These are phyloP conservation scores for Epichloe brachyelytri DNA, from an alignment of 2,329 filamentous ascomycete species.

Conservation along the genomic window DNA sequence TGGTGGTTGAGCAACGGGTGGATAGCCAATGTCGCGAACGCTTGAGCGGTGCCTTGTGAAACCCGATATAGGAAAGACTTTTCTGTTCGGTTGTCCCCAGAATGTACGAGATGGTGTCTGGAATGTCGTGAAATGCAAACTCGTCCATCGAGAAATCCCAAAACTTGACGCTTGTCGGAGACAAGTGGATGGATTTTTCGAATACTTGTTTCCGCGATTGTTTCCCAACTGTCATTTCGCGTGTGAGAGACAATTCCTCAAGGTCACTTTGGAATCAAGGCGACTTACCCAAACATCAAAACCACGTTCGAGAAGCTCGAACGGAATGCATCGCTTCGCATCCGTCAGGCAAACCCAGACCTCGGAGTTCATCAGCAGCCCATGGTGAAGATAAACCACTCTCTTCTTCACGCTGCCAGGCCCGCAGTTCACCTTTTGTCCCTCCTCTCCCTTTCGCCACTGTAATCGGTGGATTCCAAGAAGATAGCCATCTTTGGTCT, in stretches of 20 bases:
- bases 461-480: constrained; percentile 80
- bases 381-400: constrained; percentile 90
- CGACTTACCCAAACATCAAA: constrained; percentile 83
- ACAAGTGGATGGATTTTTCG: constrained; percentile 76
- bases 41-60: constrained; percentile 96
- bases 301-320: constrained; percentile 75
- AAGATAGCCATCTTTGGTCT: constrained; percentile 87
- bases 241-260: neutral
- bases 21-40: constrained; percentile 85
- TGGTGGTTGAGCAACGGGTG: constrained; percentile 86
- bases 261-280: neutral
- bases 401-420: constrained; percentile 59
- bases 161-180: constrained; percentile 65
- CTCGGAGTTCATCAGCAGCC: constrained; percentile 95
- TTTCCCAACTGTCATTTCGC: constrained; percentile 60
- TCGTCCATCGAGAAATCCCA: constrained; percentile 99
- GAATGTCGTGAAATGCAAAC: constrained; percentile 95
- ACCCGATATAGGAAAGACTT: constrained; percentile 89
- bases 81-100: constrained; percentile 69
- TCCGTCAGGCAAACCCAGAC: constrained; percentile 94
- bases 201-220: constrained; percentile 98
- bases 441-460: constrained; percentile 71
- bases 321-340: constrained; percentile 72
- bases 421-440: constrained; percentile 62
- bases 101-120: constrained; percentile 86